Percentiles rank a stretch among this genome's conserved stretches.
phyloP scores from a whole-genome alignment of 352 stramenopile species.

The Globisporangium radiosum region DNA sequence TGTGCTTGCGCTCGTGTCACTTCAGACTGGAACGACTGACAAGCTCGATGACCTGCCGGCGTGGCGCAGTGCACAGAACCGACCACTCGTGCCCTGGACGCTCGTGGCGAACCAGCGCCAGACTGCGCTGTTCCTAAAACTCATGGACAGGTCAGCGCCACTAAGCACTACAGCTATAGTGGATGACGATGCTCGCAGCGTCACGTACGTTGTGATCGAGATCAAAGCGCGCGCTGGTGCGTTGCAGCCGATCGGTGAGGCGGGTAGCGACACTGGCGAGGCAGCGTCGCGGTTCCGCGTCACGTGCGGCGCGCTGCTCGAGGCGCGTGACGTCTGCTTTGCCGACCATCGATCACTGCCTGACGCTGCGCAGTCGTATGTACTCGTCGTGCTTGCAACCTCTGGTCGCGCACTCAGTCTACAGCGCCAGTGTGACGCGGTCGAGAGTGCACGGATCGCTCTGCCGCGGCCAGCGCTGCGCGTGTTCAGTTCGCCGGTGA shows the following conservation, averaged over 20 bases:
- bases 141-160: conserved; percentile 18
- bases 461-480: conserved; percentile 33
- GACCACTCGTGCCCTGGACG: conserved; percentile 43
- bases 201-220: conserved; percentile 48
- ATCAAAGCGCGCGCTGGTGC: conserved; percentile 10
- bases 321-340: conserved; percentile 59
- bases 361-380: conserved; percentile 9
- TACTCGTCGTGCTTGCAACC: conserved; percentile 47
- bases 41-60: conserved; percentile 39
- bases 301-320: conserved; percentile 29
- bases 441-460: conserved; percentile 28
- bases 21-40: conserved; percentile 36
- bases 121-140: conserved; percentile 42
- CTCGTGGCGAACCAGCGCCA: conserved; percentile 33
- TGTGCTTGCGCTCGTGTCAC: conserved; percentile 44
- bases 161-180: not conserved
- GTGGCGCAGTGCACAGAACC: conserved; percentile 53
- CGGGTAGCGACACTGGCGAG: conserved; percentile 10
- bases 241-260: not conserved
- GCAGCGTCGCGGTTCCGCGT: conserved; percentile 9
- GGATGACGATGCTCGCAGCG: conserved; percentile 9
- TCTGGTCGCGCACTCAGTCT: conserved; percentile 44
- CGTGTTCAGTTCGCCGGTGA: conserved; percentile 48
- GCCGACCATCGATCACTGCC: conserved; percentile 1
- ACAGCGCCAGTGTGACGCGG: conserved; percentile 31